Conservation (phyloP, 2,329 filamentous ascomycete genomes). For the Hypoxylon sp. region DNA sequence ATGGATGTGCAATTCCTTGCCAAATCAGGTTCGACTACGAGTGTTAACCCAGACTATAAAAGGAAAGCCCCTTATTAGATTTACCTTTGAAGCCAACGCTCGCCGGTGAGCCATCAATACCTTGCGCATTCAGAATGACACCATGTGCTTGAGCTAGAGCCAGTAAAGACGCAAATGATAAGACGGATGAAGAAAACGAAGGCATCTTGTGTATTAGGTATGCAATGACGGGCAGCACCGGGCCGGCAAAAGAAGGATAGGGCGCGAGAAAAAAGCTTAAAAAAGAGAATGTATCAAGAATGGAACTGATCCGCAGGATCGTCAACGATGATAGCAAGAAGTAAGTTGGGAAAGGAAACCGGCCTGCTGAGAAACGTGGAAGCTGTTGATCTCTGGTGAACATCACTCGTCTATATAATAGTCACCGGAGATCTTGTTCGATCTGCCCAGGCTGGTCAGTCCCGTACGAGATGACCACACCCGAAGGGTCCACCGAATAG, state of each 20-base stretch:
- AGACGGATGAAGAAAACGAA: conserved; percentile 49
- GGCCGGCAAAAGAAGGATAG: conserved; percentile 49
- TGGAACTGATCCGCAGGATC: conserved; percentile 51
- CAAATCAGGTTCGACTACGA: conserved; percentile 64
- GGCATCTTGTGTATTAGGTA: conserved; percentile 55
- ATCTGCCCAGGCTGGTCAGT: conserved; percentile 17
- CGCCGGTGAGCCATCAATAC: conserved; percentile 59
- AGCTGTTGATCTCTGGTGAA: conserved; percentile 28
- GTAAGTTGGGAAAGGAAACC: conserved; percentile 44
- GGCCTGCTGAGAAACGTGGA: conserved; percentile 39
- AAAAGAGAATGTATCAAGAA: conserved; percentile 41
- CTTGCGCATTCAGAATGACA: conserved; percentile 63
- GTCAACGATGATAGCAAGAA: conserved; percentile 43
- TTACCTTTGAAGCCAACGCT: conserved; percentile 65
- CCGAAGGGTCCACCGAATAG: conserved; percentile 29
- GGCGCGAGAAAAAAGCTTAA: conserved; percentile 44
- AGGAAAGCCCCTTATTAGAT: neutral
- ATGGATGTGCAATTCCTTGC: conserved; percentile 74
- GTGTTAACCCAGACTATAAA: neutral
- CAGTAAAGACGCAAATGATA: conserved; percentile 54
- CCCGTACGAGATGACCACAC: conserved; percentile 20
- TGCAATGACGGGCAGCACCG: conserved; percentile 52
- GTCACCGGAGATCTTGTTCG: conserved; percentile 23
- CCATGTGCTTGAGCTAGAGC: conserved; percentile 59
- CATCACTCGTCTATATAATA: conserved; percentile 43